Evolutionary conservation across 148 eudicot species (phyloP).

Genomic region (Diospyros kaki): DNA sequence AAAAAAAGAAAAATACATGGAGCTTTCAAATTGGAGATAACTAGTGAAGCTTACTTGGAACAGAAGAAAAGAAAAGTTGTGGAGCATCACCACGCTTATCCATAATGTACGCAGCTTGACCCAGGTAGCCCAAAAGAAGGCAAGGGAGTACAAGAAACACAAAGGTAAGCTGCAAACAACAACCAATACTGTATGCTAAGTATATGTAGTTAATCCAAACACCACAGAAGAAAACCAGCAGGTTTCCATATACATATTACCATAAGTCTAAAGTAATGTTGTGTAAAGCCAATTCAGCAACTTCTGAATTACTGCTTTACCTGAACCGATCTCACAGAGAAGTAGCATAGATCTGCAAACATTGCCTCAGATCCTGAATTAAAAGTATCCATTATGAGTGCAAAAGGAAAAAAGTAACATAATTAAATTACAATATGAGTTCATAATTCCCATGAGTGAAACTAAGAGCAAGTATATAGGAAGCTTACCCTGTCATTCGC

Average conservation of each 20-base stretch:
- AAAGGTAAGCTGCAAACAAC: constrained; percentile 82
- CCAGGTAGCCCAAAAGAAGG: constrained; percentile 93
- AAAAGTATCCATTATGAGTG: constrained; percentile 9
- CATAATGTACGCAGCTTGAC: constrained; percentile 99
- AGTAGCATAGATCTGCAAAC: constrained; percentile 99
- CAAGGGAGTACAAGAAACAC: constrained; percentile 90
- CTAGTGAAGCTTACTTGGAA: constrained; percentile 64
- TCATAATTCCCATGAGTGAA: background rate
- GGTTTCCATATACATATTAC: background rate
- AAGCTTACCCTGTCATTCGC: background rate
- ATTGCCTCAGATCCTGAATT: constrained; percentile 96
- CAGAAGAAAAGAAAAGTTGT: constrained; percentile 76
- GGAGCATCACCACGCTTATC: constrained; percentile 62
- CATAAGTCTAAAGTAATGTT: constrained; percentile 3
- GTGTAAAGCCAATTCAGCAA: background rate
- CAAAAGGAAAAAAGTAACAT: background rate
- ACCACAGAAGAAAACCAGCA: background rate
- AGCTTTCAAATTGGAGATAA: constrained; percentile 8
- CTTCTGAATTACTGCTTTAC: constrained; percentile 30
- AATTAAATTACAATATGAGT: background rate
- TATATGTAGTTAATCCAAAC: background rate
- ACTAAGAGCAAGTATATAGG: background rate
- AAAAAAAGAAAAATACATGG: background rate
- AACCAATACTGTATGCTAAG: constrained; percentile 15
- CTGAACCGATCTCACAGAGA: constrained; percentile 97